A percentile compares a stretch with the other conserved stretches of the same genome.
Evolutionary conservation across 2,329 filamentous ascomycete genomes (phyloP).

Genomic region (Scleromitrula shiraiana): DNA sequence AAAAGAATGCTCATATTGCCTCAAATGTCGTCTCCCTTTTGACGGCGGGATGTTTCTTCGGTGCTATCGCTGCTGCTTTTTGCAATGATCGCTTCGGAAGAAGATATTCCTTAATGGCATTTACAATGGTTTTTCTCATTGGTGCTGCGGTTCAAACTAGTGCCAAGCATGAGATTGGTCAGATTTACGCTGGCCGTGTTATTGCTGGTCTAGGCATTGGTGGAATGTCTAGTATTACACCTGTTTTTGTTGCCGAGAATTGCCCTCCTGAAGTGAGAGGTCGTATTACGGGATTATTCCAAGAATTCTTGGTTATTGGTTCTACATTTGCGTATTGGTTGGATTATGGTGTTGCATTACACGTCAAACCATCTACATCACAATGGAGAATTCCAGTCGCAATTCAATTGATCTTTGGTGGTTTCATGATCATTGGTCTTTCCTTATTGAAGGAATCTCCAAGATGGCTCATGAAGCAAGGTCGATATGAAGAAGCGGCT

Average conservation of each 20-base stretch:
- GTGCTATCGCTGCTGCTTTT: slow-evolving; percentile 42
- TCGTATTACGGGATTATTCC: slow-evolving; percentile 36
- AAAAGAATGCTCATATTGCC: slow-evolving; percentile 15
- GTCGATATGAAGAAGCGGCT: slow-evolving; percentile 50
- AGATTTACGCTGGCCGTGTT: slow-evolving; percentile 20
- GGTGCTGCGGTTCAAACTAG: slow-evolving; percentile 16
- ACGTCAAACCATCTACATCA: slow-evolving; percentile 32
- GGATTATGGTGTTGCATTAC: slow-evolving; percentile 33
- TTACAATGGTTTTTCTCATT: slow-evolving; percentile 33
- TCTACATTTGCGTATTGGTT: slow-evolving; percentile 47
- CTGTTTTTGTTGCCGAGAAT: slow-evolving; percentile 39
- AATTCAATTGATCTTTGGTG: slow-evolving; percentile 19
- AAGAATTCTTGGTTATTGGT: slow-evolving; percentile 33
- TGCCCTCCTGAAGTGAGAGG: slow-evolving; percentile 36
- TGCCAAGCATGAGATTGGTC: slow-evolving; percentile 12
- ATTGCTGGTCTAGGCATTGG: slow-evolving; percentile 34
- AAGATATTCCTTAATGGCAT: slow-evolving; percentile 37
- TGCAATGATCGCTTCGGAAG: slow-evolving; percentile 40
- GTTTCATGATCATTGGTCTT: slow-evolving; percentile 33
- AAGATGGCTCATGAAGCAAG: slow-evolving; percentile 60
- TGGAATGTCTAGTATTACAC: slow-evolving; percentile 39
- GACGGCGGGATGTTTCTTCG: slow-evolving; percentile 44
- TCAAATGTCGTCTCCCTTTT: slow-evolving; percentile 41
- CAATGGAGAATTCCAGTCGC: slow-evolving; percentile 41
- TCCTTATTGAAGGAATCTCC: slow-evolving; percentile 36